phyloP scores from a whole-genome alignment of 1,139 yeast genomes.

The Diutina pseudorugosa region DNA sequence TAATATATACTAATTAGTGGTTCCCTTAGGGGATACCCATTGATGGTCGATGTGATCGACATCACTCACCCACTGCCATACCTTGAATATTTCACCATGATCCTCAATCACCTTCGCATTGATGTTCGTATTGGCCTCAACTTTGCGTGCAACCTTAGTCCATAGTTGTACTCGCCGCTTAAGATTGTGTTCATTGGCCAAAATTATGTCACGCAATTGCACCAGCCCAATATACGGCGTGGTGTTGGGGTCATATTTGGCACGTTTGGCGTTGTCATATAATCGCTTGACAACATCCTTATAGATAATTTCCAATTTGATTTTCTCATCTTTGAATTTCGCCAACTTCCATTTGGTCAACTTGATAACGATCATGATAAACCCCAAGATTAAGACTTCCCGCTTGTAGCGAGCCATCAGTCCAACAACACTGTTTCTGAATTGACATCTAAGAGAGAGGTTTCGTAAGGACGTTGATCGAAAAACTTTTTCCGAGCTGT shows the following conservation, averaged over 20 bases:
- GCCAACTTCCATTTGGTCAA: conserved; percentile 21
- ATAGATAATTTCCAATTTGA: conserved; percentile 23
- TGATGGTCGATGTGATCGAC: neutral
- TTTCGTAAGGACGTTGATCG: conserved; percentile 66
- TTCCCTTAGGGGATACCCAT: neutral
- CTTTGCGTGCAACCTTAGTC: conserved; percentile 43
- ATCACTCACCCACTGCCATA: conserved; percentile 76
- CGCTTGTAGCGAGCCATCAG: conserved; percentile 32
- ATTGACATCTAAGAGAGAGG: conserved; percentile 48
- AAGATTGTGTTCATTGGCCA: conserved; percentile 33
- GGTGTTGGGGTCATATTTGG: conserved; percentile 19
- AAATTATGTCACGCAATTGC: conserved; percentile 63
- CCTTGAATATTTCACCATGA: conserved; percentile 79
- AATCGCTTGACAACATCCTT: conserved; percentile 36
- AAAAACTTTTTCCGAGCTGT: conserved; percentile 33
- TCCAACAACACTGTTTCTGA: conserved; percentile 42
- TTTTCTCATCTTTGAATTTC: conserved; percentile 18
- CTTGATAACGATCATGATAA: conserved; percentile 13
- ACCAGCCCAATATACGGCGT: conserved; percentile 54
- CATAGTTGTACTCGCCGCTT: conserved; percentile 42
- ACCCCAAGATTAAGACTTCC: conserved; percentile 17
- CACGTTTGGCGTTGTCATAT: conserved; percentile 22
- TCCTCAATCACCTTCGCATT: conserved; percentile 50
- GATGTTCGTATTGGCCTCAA: conserved; percentile 60
- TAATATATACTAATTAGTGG: neutral